Evolutionary conservation across 1,284 basidiomycete genomes (phyloP).

Genomic region (Inonotus obliquus): DNA sequence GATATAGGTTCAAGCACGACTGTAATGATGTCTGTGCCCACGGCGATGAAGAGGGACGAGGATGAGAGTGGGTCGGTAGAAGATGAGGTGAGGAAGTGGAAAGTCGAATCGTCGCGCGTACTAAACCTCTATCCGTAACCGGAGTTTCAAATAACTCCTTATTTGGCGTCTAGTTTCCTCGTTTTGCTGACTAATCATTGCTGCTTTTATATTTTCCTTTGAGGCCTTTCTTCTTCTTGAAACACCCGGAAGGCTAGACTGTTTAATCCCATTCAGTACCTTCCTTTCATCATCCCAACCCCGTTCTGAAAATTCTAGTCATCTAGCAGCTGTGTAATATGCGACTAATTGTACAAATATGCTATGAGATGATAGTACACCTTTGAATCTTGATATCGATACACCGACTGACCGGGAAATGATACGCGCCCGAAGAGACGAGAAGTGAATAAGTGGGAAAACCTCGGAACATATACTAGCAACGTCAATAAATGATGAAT

Average conservation of each 20-base stretch:
- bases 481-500: no score
- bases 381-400: background rate
- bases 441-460: background rate
- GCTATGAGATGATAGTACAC: background rate
- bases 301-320: background rate
- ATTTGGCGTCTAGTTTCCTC: background rate
- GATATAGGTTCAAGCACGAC: background rate
- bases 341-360: background rate
- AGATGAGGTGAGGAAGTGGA: slow-evolving; percentile 8
- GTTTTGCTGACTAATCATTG: background rate
- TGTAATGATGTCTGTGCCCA: slow-evolving; percentile 1
- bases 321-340: background rate
- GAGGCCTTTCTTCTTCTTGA: slow-evolving; percentile 3
- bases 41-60: background rate
- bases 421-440: background rate
- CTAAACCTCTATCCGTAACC: background rate
- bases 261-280: background rate
- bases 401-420: background rate
- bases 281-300: background rate
- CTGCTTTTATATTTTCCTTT: slow-evolving; percentile 1
- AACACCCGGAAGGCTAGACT: background rate
- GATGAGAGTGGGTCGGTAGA: slow-evolving; percentile 6
- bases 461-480: background rate
- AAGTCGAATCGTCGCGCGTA: background rate
- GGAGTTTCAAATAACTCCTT: background rate